Percentiles rank a stretch among this genome's conserved stretches.
Conservation (phyloP, 176 grass and related monocot species). For the Oryza glumipatula region DNA sequence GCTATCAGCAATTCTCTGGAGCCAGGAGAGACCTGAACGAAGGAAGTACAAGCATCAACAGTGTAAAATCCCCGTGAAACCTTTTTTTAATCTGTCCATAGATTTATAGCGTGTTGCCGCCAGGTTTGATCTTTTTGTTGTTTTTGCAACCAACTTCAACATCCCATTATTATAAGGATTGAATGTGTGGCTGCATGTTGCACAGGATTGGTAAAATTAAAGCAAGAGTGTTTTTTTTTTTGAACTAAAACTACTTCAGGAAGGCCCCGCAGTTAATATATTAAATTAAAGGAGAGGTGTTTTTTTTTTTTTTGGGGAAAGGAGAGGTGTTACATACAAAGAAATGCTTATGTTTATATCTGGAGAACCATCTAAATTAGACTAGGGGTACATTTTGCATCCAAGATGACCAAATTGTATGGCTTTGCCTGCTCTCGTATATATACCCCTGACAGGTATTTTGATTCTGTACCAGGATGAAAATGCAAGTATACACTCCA, state of each 20-base stretch:
- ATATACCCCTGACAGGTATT: conserved; percentile 29
- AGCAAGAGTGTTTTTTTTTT: neutral
- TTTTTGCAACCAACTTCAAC: neutral
- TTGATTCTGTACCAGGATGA: conserved; percentile 31
- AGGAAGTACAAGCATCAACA: conserved; percentile 21
- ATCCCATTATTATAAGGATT: neutral
- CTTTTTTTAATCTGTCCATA: neutral
- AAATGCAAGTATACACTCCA: conserved; percentile 35
- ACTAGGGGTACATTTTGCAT: neutral
- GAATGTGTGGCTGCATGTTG: neutral
- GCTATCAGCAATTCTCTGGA: conserved; percentile 47
- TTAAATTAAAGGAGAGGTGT: too few species aligned
- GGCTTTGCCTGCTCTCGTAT: neutral
- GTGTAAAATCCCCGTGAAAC: conserved; percentile 28
- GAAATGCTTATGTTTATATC: neutral
- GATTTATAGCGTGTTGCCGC: neutral
- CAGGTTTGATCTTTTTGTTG: neutral
- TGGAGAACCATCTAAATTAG: neutral
- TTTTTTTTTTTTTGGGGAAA: too few species aligned
- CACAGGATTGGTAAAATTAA: conserved; percentile 8
- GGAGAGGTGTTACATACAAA: too few species aligned
- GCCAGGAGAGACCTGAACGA: conserved; percentile 25
- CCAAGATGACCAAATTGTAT: neutral
- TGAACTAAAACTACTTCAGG: too few species aligned
- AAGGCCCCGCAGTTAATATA: too few species aligned